These are phyloP conservation scores for Aspergillus melleus DNA, from an alignment of 2,329 filamentous ascomycete species.

Conservation along the genomic window DNA sequence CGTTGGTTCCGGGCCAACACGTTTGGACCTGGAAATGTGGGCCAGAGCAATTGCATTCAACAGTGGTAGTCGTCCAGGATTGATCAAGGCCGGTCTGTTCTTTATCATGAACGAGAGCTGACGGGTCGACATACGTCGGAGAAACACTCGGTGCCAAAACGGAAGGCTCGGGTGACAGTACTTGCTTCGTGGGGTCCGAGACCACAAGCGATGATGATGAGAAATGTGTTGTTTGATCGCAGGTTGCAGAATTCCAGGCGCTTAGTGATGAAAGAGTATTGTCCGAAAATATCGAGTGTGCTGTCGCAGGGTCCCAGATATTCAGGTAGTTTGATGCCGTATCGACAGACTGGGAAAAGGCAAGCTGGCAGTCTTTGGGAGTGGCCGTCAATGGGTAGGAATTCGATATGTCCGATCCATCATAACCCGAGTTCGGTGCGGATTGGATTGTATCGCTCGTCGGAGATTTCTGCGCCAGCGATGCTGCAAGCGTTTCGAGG, in stretches of 20 bases:
- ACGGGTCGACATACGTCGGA: slow-evolving; percentile 5
- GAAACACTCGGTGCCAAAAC: not conserved
- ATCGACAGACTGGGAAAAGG: not conserved
- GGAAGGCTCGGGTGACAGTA: not conserved
- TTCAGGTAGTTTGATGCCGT: not conserved
- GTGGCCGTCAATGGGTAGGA: slow-evolving; percentile 1
- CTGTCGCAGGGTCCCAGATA: slow-evolving; percentile 5
- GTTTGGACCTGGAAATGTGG: slow-evolving; percentile 16
- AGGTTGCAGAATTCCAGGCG: slow-evolving; percentile 7
- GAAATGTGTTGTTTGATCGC: not conserved
- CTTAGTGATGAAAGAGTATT: not conserved
- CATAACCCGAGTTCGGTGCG: not conserved
- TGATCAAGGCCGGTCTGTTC: not conserved
- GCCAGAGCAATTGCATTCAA: slow-evolving; percentile 17
- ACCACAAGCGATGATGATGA: not conserved
- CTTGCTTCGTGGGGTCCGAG: not conserved
- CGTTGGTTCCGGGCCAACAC: not conserved
- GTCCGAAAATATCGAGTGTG: not conserved
- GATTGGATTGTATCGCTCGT: not conserved
- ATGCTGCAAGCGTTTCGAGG: slow-evolving; percentile 16
- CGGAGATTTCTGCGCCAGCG: not conserved
- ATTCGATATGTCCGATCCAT: not conserved
- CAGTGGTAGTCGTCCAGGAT: slow-evolving; percentile 11
- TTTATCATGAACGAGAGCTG: slow-evolving; percentile 6
- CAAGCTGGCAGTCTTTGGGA: not conserved